Conservation (phyloP, 805 yeast species). For the Metschnikowia colocasiae region DNA sequence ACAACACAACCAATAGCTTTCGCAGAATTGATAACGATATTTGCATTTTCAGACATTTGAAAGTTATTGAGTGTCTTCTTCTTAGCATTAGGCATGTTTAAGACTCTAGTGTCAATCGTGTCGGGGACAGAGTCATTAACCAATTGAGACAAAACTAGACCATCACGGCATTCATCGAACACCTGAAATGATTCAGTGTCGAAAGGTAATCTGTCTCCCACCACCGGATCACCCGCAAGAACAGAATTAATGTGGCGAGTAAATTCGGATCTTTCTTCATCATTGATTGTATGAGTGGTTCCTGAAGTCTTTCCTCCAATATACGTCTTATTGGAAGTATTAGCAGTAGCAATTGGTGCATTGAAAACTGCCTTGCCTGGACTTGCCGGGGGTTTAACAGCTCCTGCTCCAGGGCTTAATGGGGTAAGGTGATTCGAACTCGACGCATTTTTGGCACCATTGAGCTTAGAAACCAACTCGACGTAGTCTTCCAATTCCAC, state of each 20-base stretch:
- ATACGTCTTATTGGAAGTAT: constrained; percentile 54
- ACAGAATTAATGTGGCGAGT: constrained; percentile 94
- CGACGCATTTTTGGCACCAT: constrained; percentile 35
- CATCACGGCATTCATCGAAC: constrained; percentile 95
- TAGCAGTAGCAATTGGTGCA: constrained; percentile 50
- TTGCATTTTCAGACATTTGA: constrained; percentile 95
- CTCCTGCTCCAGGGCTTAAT: background rate
- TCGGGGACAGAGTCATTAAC: constrained; percentile 98
- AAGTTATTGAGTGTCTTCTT: constrained; percentile 84
- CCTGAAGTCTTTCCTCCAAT: constrained; percentile 87
- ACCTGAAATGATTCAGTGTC: constrained; percentile 93
- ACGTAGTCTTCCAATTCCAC: constrained; percentile 96
- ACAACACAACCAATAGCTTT: constrained; percentile 98
- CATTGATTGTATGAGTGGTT: constrained; percentile 93
- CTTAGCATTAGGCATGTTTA: constrained; percentile 73
- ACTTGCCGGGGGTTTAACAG: constrained; percentile 9
- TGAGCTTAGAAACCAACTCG: constrained; percentile 73
- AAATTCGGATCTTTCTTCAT: constrained; percentile 93
- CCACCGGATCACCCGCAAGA: constrained; percentile 79
- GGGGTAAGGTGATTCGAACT: constrained; percentile 7
- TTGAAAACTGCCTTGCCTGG: constrained; percentile 25
- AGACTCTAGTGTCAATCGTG: constrained; percentile 95
- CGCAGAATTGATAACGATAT: constrained; percentile 96
- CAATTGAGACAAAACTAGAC: constrained; percentile 85
- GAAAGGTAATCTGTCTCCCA: constrained; percentile 83